phyloP scores from a whole-genome alignment of 192 early-diverging fungal species.

The Obelidium mucronatum region DNA sequence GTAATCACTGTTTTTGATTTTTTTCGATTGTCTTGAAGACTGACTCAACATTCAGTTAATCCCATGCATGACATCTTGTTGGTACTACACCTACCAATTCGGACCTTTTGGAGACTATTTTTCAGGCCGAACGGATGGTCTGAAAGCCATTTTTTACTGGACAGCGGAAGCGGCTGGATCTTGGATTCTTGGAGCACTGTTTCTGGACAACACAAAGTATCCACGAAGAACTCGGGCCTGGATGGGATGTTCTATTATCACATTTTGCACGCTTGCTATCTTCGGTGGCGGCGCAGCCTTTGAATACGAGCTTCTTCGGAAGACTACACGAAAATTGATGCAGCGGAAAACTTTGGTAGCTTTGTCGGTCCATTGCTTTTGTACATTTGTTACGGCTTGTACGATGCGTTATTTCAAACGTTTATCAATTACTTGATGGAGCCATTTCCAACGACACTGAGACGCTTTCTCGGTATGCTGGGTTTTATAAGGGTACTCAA shows the following conservation, averaged over 20 bases:
- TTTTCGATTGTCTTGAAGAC: background rate
- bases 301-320: constrained; percentile 48
- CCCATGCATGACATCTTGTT: constrained; percentile 75
- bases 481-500: constrained; percentile 93
- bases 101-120: constrained; percentile 17
- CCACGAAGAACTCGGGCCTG: constrained; percentile 67
- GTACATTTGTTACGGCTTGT: constrained; percentile 77
- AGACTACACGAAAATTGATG: constrained; percentile 57
- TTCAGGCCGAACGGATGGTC: constrained; percentile 2
- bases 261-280: background rate
- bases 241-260: constrained; percentile 55
- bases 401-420: constrained; percentile 84
- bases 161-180: constrained; percentile 6
- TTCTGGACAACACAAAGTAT: constrained; percentile 60
- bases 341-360: constrained; percentile 24
- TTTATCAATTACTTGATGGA: constrained; percentile 86
- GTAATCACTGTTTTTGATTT: background rate
- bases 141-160: constrained; percentile 24
- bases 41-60: background rate
- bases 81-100: constrained; percentile 83
- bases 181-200: constrained; percentile 26
- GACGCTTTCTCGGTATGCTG: constrained; percentile 49
- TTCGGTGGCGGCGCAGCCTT: constrained; percentile 15
- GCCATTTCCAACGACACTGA: constrained; percentile 81
- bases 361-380: constrained; percentile 66